These are phyloP conservation scores for Pythium dissotocum DNA, from an alignment of 352 stramenopile genomes.

Conservation along the genomic window DNA sequence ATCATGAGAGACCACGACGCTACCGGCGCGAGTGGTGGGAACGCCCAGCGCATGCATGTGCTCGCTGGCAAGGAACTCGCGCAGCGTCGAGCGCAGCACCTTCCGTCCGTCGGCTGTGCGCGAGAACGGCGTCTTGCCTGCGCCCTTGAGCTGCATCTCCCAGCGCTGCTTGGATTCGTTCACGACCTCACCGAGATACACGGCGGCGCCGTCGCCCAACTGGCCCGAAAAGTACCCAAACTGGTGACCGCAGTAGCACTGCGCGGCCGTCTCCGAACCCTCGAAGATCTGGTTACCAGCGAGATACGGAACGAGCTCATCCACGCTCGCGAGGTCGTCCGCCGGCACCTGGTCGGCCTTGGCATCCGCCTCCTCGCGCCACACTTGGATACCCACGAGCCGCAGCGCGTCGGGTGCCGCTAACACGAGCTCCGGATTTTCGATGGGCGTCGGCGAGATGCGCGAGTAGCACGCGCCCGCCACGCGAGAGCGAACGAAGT, in stretches of 20 bases:
- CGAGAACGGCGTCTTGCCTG: slow-evolving; percentile 95
- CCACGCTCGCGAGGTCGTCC: slow-evolving; percentile 34
- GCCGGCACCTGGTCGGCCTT: slow-evolving; percentile 26
- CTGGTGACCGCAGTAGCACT: slow-evolving; percentile 93
- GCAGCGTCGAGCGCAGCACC: slow-evolving; percentile 91
- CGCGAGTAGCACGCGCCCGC: slow-evolving; percentile 62
- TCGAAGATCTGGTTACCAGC: slow-evolving; percentile 74
- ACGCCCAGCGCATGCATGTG: slow-evolving; percentile 95
- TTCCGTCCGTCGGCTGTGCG: slow-evolving; percentile 93
- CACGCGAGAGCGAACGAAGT: slow-evolving; percentile 54
- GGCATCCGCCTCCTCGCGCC: slow-evolving; percentile 11
- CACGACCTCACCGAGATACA: slow-evolving; percentile 89
- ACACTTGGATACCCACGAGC: slow-evolving; percentile 62
- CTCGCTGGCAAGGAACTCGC: slow-evolving; percentile 97
- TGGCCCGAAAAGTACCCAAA: slow-evolving; percentile 92
- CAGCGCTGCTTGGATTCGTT: slow-evolving; percentile 47
- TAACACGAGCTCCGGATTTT: slow-evolving; percentile 59
- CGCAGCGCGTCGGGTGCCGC: slow-evolving; percentile 47
- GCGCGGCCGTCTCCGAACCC: slow-evolving; percentile 74
- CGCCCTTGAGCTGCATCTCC: slow-evolving; percentile 97
- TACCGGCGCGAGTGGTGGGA: slow-evolving; percentile 91
- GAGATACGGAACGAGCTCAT: slow-evolving; percentile 56
- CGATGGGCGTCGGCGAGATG: slow-evolving; percentile 59
- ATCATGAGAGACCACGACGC: slow-evolving; percentile 70
- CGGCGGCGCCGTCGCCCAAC: slow-evolving; percentile 88